Base-by-base conservation (phyloP, 768 basidiomycete genomes). In the Panus rudis region DNA sequence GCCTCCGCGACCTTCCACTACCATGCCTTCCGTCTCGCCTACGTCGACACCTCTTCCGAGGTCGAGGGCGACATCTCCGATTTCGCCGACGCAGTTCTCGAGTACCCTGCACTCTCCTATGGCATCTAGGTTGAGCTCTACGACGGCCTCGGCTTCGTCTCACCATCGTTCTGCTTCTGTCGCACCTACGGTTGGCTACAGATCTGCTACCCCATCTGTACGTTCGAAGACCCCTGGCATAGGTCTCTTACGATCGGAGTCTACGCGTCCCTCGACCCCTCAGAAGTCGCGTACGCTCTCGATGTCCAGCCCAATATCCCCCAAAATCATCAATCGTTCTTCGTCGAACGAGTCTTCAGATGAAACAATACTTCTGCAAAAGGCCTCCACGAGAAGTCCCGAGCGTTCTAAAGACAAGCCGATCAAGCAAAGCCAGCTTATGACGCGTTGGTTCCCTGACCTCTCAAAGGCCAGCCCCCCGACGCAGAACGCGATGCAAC, bases 401-500 rank as follows among this genome's bases (percentile, higher is more conserved):
- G 47, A 49, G 31, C 32, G 43, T 24, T 50, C 52, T 50, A 46
- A 45, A 42, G 66, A 73, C 50, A 64, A 68, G 58, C 49, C 57
- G 38, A 50, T 41, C n/a, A 45, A 49, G 42, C 56, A 51, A 31
- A 50, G 49, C 16, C 52, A 55, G 53, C 49, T 57, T 17, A 75
- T 79, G 33, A 79, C 82, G 56, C 72, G 78, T 48, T 84, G 82
- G 82, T 65, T 83, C 34, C 82, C 82, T 12, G 70, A 37, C 40
- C 23, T 47, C 33, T 45, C 43, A 33, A 37, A 45, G 13, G 32
- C 72, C 23, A 62, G 67, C 31, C 67, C 67, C 6, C 68, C 64
- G 16, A 59, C 53, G 3, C 31, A 37, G 39, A 20, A 17, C 8
- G 10, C 33, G 33, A 17, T 16, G 50, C 57, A 14, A 39, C 47